Evolutionary conservation across 225 moss, liverwort and hornwort species (phyloP).

Genomic region (Physcomitrium patens): DNA sequence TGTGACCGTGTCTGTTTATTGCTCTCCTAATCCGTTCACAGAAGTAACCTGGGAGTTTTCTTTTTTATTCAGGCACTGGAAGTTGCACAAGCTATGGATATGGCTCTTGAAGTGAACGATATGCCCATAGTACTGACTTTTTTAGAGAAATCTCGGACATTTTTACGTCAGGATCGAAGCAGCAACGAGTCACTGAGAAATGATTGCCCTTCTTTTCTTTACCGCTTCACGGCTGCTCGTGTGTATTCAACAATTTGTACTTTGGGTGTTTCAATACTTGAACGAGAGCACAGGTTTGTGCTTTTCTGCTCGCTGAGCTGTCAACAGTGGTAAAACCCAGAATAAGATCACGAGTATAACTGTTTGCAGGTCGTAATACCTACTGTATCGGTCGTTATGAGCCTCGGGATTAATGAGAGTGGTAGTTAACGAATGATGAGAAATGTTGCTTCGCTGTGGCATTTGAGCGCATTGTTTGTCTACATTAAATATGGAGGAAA

Average conservation of each 20-base stretch:
- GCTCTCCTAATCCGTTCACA: not conserved
- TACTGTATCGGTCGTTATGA: not conserved
- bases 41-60: not conserved
- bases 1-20: not conserved
- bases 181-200: conserved; percentile 39
- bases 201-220: conserved; percentile 65
- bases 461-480: conserved; percentile 3
- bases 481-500: conserved; percentile 1
- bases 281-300: conserved; percentile 87
- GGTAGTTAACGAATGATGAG: not conserved
- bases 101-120: conserved; percentile 85
- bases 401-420: conserved; percentile 2
- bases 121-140: conserved; percentile 56
- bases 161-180: conserved; percentile 47
- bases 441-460: not conserved
- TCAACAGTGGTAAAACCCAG: conserved; percentile 10
- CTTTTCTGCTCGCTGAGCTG: conserved; percentile 6
- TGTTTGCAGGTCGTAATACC: conserved; percentile 8
- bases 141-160: conserved; percentile 52
- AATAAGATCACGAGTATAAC: conserved; percentile 13
- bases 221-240: conserved; percentile 83
- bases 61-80: conserved; percentile 72
- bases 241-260: conserved; percentile 88
- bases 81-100: conserved; percentile 90
- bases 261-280: conserved; percentile 84